phyloP scores from a whole-genome alignment of 345 rosid genomes.

The Moricandia moricandioides region DNA sequence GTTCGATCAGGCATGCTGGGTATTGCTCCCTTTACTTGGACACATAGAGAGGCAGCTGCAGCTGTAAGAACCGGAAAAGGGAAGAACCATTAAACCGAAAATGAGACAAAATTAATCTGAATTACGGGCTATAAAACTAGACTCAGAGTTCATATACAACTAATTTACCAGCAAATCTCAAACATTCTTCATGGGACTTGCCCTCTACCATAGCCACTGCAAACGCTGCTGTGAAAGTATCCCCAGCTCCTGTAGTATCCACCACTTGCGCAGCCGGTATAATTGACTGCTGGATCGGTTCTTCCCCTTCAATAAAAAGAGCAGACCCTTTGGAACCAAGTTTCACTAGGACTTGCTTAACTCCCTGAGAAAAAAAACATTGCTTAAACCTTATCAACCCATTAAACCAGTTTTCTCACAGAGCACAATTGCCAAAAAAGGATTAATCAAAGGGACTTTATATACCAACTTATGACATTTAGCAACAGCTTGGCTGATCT shows the following conservation, averaged over 20 bases:
- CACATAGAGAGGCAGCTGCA: slow-evolving; percentile 95
- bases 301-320: slow-evolving; percentile 65
- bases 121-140: neutral
- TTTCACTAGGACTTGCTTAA: slow-evolving; percentile 79
- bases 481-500: slow-evolving; percentile 58
- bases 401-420: neutral
- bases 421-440: neutral
- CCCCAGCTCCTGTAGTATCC: slow-evolving; percentile 98
- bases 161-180: slow-evolving; percentile 83
- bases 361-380: slow-evolving; percentile 56
- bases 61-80: slow-evolving; percentile 42
- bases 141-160: neutral
- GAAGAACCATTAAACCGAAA: neutral
- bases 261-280: slow-evolving; percentile 66
- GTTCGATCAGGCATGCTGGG: slow-evolving; percentile 87
- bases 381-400: slow-evolving; percentile 9
- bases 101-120: slow-evolving; percentile 3
- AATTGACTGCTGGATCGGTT: slow-evolving; percentile 68
- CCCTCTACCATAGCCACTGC: slow-evolving; percentile 94
- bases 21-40: slow-evolving; percentile 94
- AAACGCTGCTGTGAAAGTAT: slow-evolving; percentile 93
- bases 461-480: slow-evolving; percentile 74
- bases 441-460: slow-evolving; percentile 13
- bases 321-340: slow-evolving; percentile 91
- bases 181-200: slow-evolving; percentile 62